Percentiles rank a stretch among this genome's conserved stretches.
Evolutionary conservation across 768 basidiomycete genomes (phyloP).

Genomic region (Boletus rex-veris): DNA sequence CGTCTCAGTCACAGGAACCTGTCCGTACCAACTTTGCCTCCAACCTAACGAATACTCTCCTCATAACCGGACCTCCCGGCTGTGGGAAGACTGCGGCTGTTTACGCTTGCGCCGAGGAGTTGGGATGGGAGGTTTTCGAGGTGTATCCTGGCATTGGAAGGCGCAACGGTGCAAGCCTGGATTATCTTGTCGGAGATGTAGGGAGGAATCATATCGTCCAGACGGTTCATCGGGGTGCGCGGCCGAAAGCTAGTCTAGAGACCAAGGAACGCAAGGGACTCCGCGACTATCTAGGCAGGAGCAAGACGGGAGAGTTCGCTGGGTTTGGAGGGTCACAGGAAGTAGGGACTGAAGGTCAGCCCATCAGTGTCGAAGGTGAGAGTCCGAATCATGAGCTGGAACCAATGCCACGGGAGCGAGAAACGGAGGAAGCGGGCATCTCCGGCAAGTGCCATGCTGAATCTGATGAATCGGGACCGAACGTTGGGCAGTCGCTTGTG

Average conservation of each 20-base stretch:
- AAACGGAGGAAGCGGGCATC: slow-evolving; percentile 1
- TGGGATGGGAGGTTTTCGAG: slow-evolving; percentile 96
- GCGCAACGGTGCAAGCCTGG: slow-evolving; percentile 74
- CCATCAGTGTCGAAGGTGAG: slow-evolving; percentile 23
- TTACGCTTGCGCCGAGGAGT: slow-evolving; percentile 90
- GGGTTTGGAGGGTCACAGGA: neutral
- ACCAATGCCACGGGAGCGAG: slow-evolving; percentile 2
- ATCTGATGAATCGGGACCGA: slow-evolving; percentile 18
- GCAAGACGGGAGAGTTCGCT: neutral
- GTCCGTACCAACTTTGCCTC: slow-evolving; percentile 33
- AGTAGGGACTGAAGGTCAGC: slow-evolving; percentile 17
- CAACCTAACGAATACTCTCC: slow-evolving; percentile 78
- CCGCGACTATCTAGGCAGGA: slow-evolving; percentile 16
- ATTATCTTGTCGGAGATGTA: slow-evolving; percentile 83
- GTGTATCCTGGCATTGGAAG: slow-evolving; percentile 95
- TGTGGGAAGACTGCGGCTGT: slow-evolving; percentile 90
- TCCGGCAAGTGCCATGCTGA: neutral
- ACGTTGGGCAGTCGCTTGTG: slow-evolving; percentile 78
- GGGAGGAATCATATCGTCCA: slow-evolving; percentile 87
- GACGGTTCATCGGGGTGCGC: slow-evolving; percentile 22
- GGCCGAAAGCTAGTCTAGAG: slow-evolving; percentile 4
- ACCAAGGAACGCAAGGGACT: slow-evolving; percentile 11
- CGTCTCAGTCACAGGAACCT: slow-evolving; percentile 8
- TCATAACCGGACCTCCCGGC: slow-evolving; percentile 80
- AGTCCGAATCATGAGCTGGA: neutral